Percentiles rank a stretch among this genome's conserved stretches.
These are phyloP conservation scores for Exophiala mesophila DNA, from an alignment of 2,329 filamentous ascomycete species.

Conservation along the genomic window DNA sequence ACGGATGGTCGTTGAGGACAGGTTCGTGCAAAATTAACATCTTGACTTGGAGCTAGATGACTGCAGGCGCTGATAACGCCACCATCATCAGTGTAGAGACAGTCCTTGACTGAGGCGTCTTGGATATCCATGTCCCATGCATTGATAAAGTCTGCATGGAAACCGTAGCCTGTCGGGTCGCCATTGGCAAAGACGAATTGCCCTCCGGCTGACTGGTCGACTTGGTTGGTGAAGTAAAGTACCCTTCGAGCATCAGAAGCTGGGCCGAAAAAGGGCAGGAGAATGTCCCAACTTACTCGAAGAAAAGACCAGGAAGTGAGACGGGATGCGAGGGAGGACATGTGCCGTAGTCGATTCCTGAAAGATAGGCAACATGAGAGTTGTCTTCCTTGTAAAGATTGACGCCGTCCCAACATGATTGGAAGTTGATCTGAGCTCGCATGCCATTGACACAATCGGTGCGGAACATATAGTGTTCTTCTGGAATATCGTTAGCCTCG, in stretches of 20 bases:
- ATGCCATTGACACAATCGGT: constrained; percentile 72
- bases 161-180: constrained; percentile 49
- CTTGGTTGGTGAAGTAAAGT: constrained; percentile 41
- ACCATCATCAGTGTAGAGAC: constrained; percentile 52
- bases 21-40: constrained; percentile 47
- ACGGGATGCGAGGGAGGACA: constrained; percentile 67
- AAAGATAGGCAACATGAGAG: constrained; percentile 71
- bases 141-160: constrained; percentile 63
- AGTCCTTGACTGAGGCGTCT: constrained; percentile 62
- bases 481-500: constrained; percentile 47
- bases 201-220: constrained; percentile 50
- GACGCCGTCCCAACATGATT: constrained; percentile 80
- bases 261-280: background rate
- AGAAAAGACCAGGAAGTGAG: constrained; percentile 71
- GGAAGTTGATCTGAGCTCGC: constrained; percentile 80
- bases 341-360: constrained; percentile 67
- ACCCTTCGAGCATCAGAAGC: constrained; percentile 42
- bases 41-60: constrained; percentile 52
- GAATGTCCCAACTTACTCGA: constrained; percentile 53
- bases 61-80: constrained; percentile 54
- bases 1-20: constrained; percentile 44
- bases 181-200: constrained; percentile 48
- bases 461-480: constrained; percentile 68
- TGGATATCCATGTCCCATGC: constrained; percentile 65
- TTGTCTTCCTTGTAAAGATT: constrained; percentile 51